Percentiles rank a stretch among this genome's conserved stretches.
phyloP scores from a whole-genome alignment of 1,139 yeast species.

The Arxiozyma heterogenica region DNA sequence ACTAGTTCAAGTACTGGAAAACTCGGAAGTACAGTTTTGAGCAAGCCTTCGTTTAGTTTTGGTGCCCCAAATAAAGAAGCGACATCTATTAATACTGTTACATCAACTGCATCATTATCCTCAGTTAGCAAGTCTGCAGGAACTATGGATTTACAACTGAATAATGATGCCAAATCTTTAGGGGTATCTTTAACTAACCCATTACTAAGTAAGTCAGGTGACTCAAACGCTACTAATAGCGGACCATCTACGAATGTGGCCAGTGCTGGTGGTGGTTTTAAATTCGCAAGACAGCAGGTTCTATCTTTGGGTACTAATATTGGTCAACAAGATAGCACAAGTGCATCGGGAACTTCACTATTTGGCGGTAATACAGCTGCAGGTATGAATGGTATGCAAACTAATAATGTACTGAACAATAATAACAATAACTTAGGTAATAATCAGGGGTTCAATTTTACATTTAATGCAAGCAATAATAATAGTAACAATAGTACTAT shows the following conservation, averaged over 20 bases:
- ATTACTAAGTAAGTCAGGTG: conserved; percentile 1
- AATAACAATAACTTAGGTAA: not conserved
- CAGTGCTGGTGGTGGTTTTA: conserved; percentile 1
- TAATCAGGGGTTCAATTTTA: not conserved
- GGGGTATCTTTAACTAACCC: conserved; percentile 6
- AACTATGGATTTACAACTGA: not conserved
- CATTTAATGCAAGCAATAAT: not conserved
- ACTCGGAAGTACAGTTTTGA: not conserved
- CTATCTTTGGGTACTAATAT: not conserved
- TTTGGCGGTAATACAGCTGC: conserved; percentile 1
- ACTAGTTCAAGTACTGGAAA: not conserved
- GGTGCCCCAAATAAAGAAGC: not conserved
- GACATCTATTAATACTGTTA: not conserved
- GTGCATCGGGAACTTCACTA: not conserved
- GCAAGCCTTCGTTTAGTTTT: not conserved
- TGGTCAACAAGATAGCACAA: not conserved
- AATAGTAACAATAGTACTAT: not conserved
- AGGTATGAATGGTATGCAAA: not conserved
- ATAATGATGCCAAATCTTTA: conserved; percentile 5
- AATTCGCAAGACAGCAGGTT: conserved; percentile 1
- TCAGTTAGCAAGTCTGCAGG: conserved; percentile 2
- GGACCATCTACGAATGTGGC: conserved; percentile 10
- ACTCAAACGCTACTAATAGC: not conserved
- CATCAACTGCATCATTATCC: not conserved
- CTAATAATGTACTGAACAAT: not conserved